A percentile compares a stretch with the other conserved stretches of the same genome.
These are phyloP conservation scores for Amaranthus cruentus DNA, from an alignment of 148 eudicot genomes.

Conservation along the genomic window DNA sequence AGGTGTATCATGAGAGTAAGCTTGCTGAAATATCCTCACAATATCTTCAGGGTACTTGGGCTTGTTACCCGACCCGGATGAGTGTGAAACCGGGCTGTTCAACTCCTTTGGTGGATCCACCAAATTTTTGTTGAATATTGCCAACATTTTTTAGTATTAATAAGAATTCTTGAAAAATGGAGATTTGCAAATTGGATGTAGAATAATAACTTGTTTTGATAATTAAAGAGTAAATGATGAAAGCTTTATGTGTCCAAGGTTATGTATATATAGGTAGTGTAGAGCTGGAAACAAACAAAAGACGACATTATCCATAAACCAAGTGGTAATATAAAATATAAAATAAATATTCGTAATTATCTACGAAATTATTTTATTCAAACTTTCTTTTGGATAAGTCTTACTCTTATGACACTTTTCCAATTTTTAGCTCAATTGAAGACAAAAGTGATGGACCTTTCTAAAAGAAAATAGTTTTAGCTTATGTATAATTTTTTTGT, in stretches of 20 bases:
- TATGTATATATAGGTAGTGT: constrained; percentile 17
- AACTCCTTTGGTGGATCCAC: constrained; percentile 76
- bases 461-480: no score
- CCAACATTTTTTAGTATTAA: constrained; percentile 47
- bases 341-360: background rate
- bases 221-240: constrained; percentile 5
- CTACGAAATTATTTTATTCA: background rate
- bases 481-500: no score
- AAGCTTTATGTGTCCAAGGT: background rate
- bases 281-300: background rate
- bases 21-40: constrained; percentile 47
- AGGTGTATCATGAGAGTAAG: constrained; percentile 32
- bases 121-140: constrained; percentile 65
- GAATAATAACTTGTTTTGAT: background rate
- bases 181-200: background rate
- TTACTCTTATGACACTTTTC: background rate
- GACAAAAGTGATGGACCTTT: no score
- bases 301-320: background rate
- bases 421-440: no score
- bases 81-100: constrained; percentile 47
- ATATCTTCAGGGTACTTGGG: constrained; percentile 52
- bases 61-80: constrained; percentile 24
- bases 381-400: constrained; percentile 6
- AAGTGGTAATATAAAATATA: background rate
- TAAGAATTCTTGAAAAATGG: background rate